phyloP scores from a whole-genome alignment of 2,329 filamentous ascomycete species.

The Penicillium sp. region DNA sequence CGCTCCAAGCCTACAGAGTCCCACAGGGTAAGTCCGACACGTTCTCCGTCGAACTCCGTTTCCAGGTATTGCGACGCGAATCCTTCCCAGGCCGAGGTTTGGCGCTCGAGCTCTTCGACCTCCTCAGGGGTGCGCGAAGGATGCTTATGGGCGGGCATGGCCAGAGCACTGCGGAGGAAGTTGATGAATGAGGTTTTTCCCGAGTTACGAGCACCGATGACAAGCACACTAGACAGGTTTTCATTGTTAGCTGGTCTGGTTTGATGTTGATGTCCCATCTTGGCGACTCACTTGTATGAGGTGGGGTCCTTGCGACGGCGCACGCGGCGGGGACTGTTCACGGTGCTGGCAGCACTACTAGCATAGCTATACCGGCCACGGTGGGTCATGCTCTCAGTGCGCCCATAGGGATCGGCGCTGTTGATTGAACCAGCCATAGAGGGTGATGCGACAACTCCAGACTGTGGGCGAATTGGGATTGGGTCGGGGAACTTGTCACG shows the following conservation, averaged over 20 bases:
- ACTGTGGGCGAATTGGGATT: constrained; percentile 37
- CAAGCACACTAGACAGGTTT: constrained; percentile 67
- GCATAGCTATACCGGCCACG: constrained; percentile 96
- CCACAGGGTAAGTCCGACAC: constrained; percentile 91
- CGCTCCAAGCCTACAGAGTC: constrained; percentile 94
- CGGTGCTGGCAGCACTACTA: constrained; percentile 82
- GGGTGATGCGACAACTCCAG: constrained; percentile 24
- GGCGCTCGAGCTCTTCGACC: constrained; percentile 52
- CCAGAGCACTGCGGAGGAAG: constrained; percentile 84
- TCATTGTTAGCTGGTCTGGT: not conserved
- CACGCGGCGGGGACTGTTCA: constrained; percentile 89
- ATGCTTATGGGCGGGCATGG: constrained; percentile 77
- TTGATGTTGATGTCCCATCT: not conserved
- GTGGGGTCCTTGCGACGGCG: constrained; percentile 95
- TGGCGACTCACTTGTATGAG: constrained; percentile 86
- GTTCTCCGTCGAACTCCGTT: constrained; percentile 89
- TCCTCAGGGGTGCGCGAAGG: constrained; percentile 58
- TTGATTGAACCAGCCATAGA: constrained; percentile 26
- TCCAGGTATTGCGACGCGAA: constrained; percentile 90
- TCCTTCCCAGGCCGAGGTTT: constrained; percentile 59
- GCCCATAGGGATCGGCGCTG: constrained; percentile 70
- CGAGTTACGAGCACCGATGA: constrained; percentile 81
- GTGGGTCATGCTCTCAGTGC: constrained; percentile 93
- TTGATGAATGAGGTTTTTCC: constrained; percentile 98
- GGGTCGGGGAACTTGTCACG: constrained; percentile 62